Evolutionary conservation across 1,284 basidiomycete species (phyloP).

Genomic region (Sporisorium exsertum): DNA sequence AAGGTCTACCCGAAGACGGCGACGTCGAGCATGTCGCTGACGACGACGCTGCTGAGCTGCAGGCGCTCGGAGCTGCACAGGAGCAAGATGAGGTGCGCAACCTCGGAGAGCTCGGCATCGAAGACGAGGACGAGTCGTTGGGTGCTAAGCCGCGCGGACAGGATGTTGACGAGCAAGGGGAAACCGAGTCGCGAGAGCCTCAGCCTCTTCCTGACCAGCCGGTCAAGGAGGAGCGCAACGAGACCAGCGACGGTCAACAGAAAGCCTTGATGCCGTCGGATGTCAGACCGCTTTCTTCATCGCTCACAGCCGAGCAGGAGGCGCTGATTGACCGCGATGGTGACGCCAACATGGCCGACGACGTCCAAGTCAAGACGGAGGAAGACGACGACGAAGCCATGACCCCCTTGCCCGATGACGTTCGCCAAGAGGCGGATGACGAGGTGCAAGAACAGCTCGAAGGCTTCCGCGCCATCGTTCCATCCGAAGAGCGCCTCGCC

Average conservation of each 20-base stretch:
- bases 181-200: conserved; percentile 30
- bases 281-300: conserved; percentile 33
- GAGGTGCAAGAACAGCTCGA: conserved; percentile 63
- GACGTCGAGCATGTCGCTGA: conserved; percentile 85
- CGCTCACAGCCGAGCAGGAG: conserved; percentile 33
- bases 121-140: conserved; percentile 57
- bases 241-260: conserved; percentile 49
- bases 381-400: conserved; percentile 47
- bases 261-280: conserved; percentile 62
- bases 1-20: conserved; percentile 68
- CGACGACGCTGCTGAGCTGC: conserved; percentile 79
- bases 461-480: conserved; percentile 76
- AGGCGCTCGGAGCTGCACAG: conserved; percentile 85
- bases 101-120: conserved; percentile 71
- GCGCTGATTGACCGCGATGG: conserved; percentile 34
- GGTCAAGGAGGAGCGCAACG: conserved; percentile 66
- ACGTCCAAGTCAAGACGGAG: conserved; percentile 75
- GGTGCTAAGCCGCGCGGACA: conserved; percentile 68
- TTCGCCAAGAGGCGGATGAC: conserved; percentile 50
- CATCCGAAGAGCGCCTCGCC: conserved; percentile 74
- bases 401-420: conserved; percentile 60
- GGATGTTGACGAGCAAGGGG: conserved; percentile 36
- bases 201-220: conserved; percentile 56
- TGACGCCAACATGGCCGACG: conserved; percentile 41
- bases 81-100: conserved; percentile 77